phyloP scores from a whole-genome alignment of 1,284 basidiomycete genomes.

The Heterobasidion annosum region DNA sequence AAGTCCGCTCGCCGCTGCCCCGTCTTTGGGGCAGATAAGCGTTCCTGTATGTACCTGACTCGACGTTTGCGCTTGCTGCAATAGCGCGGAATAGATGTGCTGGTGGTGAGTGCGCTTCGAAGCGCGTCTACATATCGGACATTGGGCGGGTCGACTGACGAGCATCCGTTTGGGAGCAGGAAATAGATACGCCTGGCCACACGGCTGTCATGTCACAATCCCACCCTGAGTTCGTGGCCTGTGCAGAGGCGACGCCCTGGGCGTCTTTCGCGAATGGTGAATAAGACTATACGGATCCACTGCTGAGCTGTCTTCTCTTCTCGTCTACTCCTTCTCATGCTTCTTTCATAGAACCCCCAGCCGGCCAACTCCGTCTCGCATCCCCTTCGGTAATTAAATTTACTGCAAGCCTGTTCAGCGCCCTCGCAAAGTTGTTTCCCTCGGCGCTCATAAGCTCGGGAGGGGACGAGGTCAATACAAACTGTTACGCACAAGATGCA shows the following conservation, averaged over 20 bases:
- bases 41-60: neutral
- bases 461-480: conserved; percentile 73
- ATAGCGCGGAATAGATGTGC: conserved; percentile 5
- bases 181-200: conserved; percentile 52
- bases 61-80: conserved; percentile 1
- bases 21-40: too few relatives aligned
- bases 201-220: conserved; percentile 31
- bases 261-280: conserved; percentile 19
- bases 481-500: conserved; percentile 58
- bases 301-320: neutral
- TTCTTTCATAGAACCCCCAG: conserved; percentile 27
- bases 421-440: conserved; percentile 36
- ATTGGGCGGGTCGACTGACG: neutral
- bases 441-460: conserved; percentile 69
- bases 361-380: conserved; percentile 38
- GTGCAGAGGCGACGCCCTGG: conserved; percentile 21
- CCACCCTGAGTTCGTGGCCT: conserved; percentile 35
- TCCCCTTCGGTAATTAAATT: conserved; percentile 26
- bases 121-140: too few relatives aligned
- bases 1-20: conserved; percentile 15
- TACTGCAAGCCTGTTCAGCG: conserved; percentile 33
- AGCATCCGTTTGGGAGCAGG: conserved; percentile 15
- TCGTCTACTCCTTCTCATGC: neutral
- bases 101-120: neutral
- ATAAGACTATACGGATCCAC: neutral